phyloP scores from a whole-genome alignment of 179 eudicot genomes.

The Kewa caespitosa region DNA sequence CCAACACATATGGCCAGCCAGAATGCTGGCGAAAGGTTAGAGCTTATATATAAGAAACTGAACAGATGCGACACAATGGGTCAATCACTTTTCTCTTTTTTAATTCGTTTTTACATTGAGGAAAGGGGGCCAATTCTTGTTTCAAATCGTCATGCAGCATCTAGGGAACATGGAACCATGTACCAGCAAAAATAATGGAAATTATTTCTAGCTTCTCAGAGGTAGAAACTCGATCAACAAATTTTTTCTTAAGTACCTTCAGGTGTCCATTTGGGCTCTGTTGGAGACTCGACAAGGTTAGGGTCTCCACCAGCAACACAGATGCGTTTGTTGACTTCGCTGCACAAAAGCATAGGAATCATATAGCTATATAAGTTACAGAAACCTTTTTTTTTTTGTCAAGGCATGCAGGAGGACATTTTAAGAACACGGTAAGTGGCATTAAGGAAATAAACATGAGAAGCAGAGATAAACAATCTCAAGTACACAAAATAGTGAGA shows the following conservation, averaged over 20 bases:
- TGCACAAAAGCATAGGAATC: conserved; percentile 27
- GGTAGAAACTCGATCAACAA: not conserved
- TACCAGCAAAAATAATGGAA: not conserved
- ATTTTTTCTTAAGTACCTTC: conserved; percentile 49
- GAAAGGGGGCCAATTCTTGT: no score
- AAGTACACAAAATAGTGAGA: not conserved
- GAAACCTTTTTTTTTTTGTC: no score
- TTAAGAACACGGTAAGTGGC: not conserved
- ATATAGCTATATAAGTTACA: not conserved
- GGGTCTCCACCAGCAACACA: conserved; percentile 89
- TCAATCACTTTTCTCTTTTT: not conserved
- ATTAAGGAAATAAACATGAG: not conserved
- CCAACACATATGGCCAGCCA: not conserved
- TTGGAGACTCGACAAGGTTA: conserved; percentile 71
- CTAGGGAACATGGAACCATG: not conserved
- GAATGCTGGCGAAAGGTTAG: not conserved
- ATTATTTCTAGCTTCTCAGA: not conserved
- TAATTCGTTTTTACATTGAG: no score
- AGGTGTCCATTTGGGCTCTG: conserved; percentile 94
- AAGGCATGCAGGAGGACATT: not conserved
- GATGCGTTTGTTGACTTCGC: conserved; percentile 58
- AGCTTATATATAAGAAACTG: not conserved
- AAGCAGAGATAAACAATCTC: not conserved
- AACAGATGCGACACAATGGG: not conserved
- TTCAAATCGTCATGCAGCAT: not conserved